Conservation (phyloP, 495 filamentous ascomycete species). For the Trichoderma orchidacearum region DNA sequence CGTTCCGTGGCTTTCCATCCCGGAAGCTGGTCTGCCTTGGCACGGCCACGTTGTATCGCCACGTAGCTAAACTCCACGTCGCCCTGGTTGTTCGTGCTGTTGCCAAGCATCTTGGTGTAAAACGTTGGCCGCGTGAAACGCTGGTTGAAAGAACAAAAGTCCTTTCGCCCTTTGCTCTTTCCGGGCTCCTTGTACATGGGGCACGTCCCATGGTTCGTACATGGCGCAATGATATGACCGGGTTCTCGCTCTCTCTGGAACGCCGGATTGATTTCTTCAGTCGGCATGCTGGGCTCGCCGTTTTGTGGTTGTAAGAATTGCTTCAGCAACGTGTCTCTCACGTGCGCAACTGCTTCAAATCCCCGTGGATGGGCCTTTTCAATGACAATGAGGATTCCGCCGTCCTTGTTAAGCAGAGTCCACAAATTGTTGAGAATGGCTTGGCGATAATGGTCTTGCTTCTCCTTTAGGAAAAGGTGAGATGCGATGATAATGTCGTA, state of each 20-base stretch:
- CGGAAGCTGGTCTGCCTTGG: conserved; percentile 30
- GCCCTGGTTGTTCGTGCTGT: conserved; percentile 64
- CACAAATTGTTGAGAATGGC: conserved; percentile 73
- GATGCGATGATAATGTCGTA: conserved; percentile 87
- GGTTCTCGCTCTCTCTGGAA: conserved; percentile 34
- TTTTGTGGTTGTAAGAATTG: conserved; percentile 43
- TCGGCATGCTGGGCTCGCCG: conserved; percentile 33
- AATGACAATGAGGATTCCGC: conserved; percentile 74
- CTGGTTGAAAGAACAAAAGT: conserved; percentile 86
- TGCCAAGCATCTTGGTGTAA: conserved; percentile 64
- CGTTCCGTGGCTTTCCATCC: conserved; percentile 14
- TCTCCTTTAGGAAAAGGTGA: conserved; percentile 60
- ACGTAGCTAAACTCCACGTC: conserved; percentile 83
- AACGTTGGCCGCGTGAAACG: conserved; percentile 74
- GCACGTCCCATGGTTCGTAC: conserved; percentile 79
- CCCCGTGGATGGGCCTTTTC: conserved; percentile 88
- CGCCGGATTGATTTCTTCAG: conserved; percentile 16
- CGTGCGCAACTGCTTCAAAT: conserved; percentile 82
- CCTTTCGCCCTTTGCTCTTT: conserved; percentile 54
- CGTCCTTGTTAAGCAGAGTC: conserved; percentile 69
- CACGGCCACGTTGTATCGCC: conserved; percentile 64
- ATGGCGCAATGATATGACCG: conserved; percentile 91
- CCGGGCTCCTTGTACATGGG: conserved; percentile 74
- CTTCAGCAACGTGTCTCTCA: conserved; percentile 62
- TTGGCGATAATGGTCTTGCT: conserved; percentile 61